Percentiles rank a stretch among this genome's conserved stretches.
phyloP scores from a whole-genome alignment of 2,329 filamentous ascomycete species.

The Neonectria magnoliae region DNA sequence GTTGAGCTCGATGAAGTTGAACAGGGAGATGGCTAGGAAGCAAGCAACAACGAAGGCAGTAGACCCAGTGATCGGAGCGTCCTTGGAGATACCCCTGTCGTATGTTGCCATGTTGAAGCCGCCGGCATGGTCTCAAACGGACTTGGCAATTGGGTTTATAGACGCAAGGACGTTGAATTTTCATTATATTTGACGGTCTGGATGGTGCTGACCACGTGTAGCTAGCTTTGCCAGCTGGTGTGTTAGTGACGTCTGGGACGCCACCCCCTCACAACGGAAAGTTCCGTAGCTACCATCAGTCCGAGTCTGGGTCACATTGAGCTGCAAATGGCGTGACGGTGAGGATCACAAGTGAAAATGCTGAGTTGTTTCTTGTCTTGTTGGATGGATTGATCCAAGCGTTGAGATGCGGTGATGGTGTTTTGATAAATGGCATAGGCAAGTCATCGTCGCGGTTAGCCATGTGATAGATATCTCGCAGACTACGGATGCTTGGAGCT shows the following conservation, averaged over 20 bases:
- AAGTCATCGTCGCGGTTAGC: too few species aligned
- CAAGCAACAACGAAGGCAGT: not conserved
- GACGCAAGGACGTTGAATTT: not conserved
- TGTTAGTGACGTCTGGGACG: not conserved
- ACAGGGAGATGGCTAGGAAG: not conserved
- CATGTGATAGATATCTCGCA: too few species aligned
- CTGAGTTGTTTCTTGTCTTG: too few species aligned
- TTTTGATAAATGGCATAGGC: too few species aligned
- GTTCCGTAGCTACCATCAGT: not conserved
- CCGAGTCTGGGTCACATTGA: not conserved
- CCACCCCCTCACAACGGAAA: not conserved
- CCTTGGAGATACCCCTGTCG: not conserved
- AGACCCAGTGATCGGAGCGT: not conserved
- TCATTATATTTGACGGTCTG: not conserved
- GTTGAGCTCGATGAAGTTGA: slow-evolving; percentile 48
- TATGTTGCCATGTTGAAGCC: not conserved
- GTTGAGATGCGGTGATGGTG: too few species aligned
- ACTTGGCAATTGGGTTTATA: too few species aligned
- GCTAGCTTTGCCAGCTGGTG: not conserved
- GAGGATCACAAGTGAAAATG: too few species aligned
- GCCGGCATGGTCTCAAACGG: not conserved
- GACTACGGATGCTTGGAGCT: too few species aligned
- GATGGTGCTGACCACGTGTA: not conserved
- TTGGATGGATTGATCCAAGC: too few species aligned
- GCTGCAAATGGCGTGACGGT: not conserved